Percentiles rank a stretch among this genome's conserved stretches.
These are phyloP conservation scores for Akanthomyces muscarius DNA, from an alignment of 2,329 filamentous ascomycete genomes.

Conservation along the genomic window DNA sequence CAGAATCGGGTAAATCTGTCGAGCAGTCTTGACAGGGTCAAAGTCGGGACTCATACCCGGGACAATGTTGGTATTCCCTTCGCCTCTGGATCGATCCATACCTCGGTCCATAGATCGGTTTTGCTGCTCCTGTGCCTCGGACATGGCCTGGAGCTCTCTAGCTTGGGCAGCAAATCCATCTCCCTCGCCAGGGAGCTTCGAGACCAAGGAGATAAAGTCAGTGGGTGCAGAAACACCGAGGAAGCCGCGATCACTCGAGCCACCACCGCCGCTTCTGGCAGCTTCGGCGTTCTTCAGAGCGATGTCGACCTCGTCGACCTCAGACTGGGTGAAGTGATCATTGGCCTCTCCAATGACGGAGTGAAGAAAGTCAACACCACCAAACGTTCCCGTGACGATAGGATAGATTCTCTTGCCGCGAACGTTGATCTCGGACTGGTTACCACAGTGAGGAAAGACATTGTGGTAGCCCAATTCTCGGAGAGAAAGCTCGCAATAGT, in stretches of 20 bases:
- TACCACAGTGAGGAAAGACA: slow-evolving; percentile 73
- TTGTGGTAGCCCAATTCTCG: slow-evolving; percentile 63
- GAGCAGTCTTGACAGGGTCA: slow-evolving; percentile 71
- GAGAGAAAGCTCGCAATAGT: slow-evolving; percentile 68
- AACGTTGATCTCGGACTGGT: slow-evolving; percentile 57
- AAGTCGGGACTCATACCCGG: slow-evolving; percentile 73
- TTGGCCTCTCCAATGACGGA: slow-evolving; percentile 73
- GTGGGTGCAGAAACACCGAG: slow-evolving; percentile 38
- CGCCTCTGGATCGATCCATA: slow-evolving; percentile 29
- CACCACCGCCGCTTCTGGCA: slow-evolving; percentile 31
- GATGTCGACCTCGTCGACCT: slow-evolving; percentile 75
- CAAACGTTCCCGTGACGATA: slow-evolving; percentile 69
- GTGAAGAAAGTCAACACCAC: slow-evolving; percentile 79
- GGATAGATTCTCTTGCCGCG: slow-evolving; percentile 66
- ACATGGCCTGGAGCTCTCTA: slow-evolving; percentile 54
- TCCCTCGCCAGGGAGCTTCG: slow-evolving; percentile 69
- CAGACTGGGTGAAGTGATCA: slow-evolving; percentile 80
- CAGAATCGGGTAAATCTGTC: slow-evolving; percentile 90
- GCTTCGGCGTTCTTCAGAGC: slow-evolving; percentile 67
- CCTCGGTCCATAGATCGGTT: slow-evolving; percentile 38
- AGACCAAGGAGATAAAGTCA: slow-evolving; percentile 69
- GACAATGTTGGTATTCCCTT: slow-evolving; percentile 54
- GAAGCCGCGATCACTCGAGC: slow-evolving; percentile 36
- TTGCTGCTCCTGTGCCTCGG: slow-evolving; percentile 59
- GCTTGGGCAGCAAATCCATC: slow-evolving; percentile 65